These are phyloP conservation scores for Boletus pseudopeckii DNA, from an alignment of 768 basidiomycete genomes.

Conservation along the genomic window DNA sequence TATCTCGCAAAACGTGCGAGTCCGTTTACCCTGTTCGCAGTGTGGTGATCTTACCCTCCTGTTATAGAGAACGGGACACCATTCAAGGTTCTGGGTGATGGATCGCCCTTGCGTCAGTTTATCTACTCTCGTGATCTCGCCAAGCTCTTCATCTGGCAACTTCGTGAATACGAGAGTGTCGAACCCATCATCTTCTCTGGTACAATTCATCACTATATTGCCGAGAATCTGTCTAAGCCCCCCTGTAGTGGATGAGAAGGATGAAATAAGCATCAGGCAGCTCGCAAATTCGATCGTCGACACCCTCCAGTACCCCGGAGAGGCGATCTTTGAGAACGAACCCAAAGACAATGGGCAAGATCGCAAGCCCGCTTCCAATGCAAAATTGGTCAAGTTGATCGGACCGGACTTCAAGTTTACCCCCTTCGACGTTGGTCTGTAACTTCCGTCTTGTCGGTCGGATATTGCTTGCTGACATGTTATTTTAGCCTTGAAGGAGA, in stretches of 20 bases:
- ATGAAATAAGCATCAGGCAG: conserved; percentile 90
- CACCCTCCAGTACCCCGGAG: conserved; percentile 73
- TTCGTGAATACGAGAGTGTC: conserved; percentile 87
- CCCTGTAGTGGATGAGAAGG: conserved; percentile 76
- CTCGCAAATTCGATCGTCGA: conserved; percentile 90
- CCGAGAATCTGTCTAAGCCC: background rate
- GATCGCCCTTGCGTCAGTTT: conserved; percentile 93
- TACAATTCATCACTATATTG: conserved; percentile 28
- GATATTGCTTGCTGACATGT: background rate
- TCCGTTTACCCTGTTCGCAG: background rate
- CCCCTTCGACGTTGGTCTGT: conserved; percentile 77
- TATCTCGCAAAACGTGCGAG: conserved; percentile 80
- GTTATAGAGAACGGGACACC: conserved; percentile 70
- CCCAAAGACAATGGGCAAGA: conserved; percentile 83
- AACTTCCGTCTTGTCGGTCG: background rate
- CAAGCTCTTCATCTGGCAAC: conserved; percentile 90
- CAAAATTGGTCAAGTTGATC: conserved; percentile 73
- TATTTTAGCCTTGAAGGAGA: conserved; percentile 64
- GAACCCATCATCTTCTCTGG: conserved; percentile 92
- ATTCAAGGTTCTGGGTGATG: conserved; percentile 86
- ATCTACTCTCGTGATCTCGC: conserved; percentile 97
- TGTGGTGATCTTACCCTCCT: background rate
- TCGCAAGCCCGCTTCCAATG: conserved; percentile 94
- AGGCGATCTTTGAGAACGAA: conserved; percentile 71
- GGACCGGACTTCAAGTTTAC: conserved; percentile 81